These are phyloP conservation scores for Backusella sp. DNA, from an alignment of 192 early-diverging fungal genomes.

Conservation along the genomic window DNA sequence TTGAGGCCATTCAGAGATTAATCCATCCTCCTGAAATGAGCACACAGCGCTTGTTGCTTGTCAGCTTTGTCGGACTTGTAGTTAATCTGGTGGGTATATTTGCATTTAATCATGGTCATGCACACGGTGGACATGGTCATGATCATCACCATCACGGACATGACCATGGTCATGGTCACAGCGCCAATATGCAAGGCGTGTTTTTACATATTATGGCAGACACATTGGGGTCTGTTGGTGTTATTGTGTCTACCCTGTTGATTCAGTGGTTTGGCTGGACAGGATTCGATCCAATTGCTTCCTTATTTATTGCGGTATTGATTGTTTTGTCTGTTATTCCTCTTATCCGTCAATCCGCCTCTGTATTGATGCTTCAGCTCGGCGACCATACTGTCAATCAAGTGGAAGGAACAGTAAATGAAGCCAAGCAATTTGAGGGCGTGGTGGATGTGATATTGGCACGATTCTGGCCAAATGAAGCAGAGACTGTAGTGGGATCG, in stretches of 20 bases:
- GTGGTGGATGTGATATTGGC: conserved; percentile 41
- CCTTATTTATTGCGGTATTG: conserved; percentile 85
- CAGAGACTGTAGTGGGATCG: conserved; percentile 50
- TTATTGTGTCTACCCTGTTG: conserved; percentile 90
- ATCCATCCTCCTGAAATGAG: conserved; percentile 85
- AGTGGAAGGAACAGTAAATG: conserved; percentile 46
- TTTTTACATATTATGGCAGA: conserved; percentile 95
- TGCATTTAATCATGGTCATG: conserved; percentile 87
- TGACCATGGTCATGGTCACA: conserved; percentile 63
- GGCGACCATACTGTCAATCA: conserved; percentile 37
- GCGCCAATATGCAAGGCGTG: conserved; percentile 90
- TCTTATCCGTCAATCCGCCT: conserved; percentile 70
- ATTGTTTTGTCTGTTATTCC: conserved; percentile 87
- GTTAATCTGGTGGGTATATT: conserved; percentile 94
- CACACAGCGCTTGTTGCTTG: conserved; percentile 79
- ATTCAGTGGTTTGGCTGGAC: conserved; percentile 92
- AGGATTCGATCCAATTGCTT: conserved; percentile 93
- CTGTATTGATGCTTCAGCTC: conserved; percentile 52
- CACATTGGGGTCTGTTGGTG: conserved; percentile 93
- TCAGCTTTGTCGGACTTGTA: conserved; percentile 85
- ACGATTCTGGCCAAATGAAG: conserved; percentile 60
- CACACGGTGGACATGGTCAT: conserved; percentile 64
- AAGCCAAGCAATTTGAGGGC: conserved; percentile 43
- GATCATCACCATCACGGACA: conserved; percentile 56
- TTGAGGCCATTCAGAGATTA: conserved; percentile 88